Evolutionary conservation across 805 yeast genomes (phyloP).

Genomic region (Saccharomycopsis guyanensis): DNA sequence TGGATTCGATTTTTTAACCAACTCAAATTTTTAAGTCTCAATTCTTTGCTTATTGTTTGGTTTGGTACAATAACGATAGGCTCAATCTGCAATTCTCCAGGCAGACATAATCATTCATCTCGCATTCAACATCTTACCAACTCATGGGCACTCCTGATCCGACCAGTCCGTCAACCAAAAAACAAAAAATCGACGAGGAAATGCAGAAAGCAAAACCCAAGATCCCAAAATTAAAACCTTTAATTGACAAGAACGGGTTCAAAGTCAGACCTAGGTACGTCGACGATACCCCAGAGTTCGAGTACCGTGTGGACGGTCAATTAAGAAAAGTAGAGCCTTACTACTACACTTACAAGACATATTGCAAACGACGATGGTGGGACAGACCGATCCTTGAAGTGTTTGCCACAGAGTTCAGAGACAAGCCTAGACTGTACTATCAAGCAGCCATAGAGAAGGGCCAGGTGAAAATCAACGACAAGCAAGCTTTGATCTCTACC

Average conservation of each 20-base stretch:
- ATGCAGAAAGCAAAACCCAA: not conserved
- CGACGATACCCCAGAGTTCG: not conserved
- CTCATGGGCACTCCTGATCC: too few species aligned
- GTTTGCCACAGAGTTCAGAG: conserved; percentile 79
- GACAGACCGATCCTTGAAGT: conserved; percentile 74
- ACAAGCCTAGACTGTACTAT: conserved; percentile 63
- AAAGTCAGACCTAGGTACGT: conserved; percentile 1
- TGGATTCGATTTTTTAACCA: too few species aligned
- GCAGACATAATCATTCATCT: too few species aligned
- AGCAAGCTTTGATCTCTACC: conserved; percentile 56
- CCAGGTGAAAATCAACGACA: conserved; percentile 62
- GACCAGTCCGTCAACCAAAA: not conserved
- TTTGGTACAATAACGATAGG: too few species aligned
- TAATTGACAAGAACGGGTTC: conserved; percentile 12
- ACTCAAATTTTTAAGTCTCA: too few species aligned
- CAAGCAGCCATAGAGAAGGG: conserved; percentile 48
- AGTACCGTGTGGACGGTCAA: conserved; percentile 41
- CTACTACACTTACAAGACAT: conserved; percentile 81
- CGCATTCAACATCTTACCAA: too few species aligned
- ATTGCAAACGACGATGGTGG: conserved; percentile 88
- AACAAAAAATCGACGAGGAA: not conserved
- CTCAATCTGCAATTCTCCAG: too few species aligned
- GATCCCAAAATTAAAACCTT: not conserved
- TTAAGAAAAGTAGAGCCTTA: conserved; percentile 77
- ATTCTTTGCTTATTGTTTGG: too few species aligned